phyloP scores from a whole-genome alignment of 306 rosid species.

The Canavalia ensiformis region DNA sequence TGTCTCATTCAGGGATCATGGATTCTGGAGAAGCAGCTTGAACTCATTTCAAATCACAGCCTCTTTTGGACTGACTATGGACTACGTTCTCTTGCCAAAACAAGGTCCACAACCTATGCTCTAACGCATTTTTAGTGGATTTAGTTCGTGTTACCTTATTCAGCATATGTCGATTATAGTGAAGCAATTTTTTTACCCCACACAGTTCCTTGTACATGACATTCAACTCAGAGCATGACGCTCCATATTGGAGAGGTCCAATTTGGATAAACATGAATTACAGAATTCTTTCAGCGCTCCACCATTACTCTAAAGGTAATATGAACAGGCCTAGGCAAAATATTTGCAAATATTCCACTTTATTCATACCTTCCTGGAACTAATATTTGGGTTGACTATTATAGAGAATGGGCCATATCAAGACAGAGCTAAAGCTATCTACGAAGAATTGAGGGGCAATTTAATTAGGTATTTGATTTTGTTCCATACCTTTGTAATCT shows the following conservation, averaged over 20 bases:
- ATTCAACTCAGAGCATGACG: conserved; percentile 83
- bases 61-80: conserved; percentile 91
- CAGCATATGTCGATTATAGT: conserved; percentile 41
- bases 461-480: conserved; percentile 69
- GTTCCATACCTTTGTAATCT: conserved; percentile 7
- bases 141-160: conserved; percentile 23
- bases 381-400: conserved; percentile 41
- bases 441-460: conserved; percentile 78
- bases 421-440: conserved; percentile 73
- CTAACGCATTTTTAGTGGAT: conserved; percentile 5
- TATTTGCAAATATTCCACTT: conserved; percentile 42
- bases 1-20: conserved; percentile 67
- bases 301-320: conserved; percentile 88
- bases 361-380: conserved; percentile 9
- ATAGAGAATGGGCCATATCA: conserved; percentile 83
- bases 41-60: conserved; percentile 77
- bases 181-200: background rate
- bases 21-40: conserved; percentile 92
- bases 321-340: background rate
- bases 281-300: conserved; percentile 86
- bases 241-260: conserved; percentile 95
- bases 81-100: conserved; percentile 88
- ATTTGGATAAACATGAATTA: conserved; percentile 87
- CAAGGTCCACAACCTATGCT: conserved; percentile 62
- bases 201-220: conserved; percentile 89